A percentile compares a stretch with the other conserved stretches of the same genome.
These are phyloP conservation scores for Sphagnum magellanicum DNA, from an alignment of 228 moss, liverwort and hornwort genomes.

Conservation along the genomic window DNA sequence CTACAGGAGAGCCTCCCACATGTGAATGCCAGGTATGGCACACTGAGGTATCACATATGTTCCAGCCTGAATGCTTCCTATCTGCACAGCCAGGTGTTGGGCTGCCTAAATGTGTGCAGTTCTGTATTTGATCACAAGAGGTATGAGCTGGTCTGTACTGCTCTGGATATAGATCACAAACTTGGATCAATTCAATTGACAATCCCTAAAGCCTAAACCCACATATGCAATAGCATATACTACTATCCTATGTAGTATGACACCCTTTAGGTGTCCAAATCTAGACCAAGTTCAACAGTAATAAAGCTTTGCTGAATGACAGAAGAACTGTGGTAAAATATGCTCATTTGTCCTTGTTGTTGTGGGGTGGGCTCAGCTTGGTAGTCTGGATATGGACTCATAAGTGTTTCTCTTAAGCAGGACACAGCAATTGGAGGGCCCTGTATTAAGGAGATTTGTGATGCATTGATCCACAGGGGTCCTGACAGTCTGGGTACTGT, in stretches of 20 bases:
- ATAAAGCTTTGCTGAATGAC: background rate
- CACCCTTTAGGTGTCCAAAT: background rate
- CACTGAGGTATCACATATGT: background rate
- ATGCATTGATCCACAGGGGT: constrained; percentile 60
- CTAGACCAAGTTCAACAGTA: background rate
- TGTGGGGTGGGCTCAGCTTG: background rate
- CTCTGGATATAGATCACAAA: background rate
- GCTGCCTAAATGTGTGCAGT: background rate
- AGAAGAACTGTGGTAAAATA: background rate
- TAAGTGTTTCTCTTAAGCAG: constrained; percentile 13
- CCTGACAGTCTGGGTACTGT: constrained; percentile 63
- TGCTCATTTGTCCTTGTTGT: background rate
- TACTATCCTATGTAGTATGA: no score
- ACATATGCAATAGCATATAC: no score
- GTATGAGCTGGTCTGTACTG: background rate
- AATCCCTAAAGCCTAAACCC: no score
- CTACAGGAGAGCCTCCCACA: constrained; percentile 7
- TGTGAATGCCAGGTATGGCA: constrained; percentile 21
- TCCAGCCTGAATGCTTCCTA: background rate
- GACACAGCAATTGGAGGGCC: constrained; percentile 27
- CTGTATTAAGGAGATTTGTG: constrained; percentile 50
- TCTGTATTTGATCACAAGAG: background rate
- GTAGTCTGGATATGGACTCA: background rate
- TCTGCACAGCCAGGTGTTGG: background rate
- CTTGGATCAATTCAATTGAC: background rate